Conservation (phyloP, 306 rosid species). For the Oemleria cerasiformis region DNA sequence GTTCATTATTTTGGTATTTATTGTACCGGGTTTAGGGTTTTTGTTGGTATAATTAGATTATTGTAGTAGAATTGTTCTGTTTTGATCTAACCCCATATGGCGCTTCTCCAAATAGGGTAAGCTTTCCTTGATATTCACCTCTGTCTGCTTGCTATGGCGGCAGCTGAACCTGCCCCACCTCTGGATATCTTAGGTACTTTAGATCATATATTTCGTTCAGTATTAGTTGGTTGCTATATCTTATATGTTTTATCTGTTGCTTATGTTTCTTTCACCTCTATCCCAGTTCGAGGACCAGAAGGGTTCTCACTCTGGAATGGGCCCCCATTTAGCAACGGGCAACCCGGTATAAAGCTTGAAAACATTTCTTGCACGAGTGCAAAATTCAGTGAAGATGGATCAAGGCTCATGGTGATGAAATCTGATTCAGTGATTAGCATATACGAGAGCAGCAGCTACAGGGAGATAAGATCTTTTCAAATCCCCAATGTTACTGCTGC, state of each 20-base stretch:
- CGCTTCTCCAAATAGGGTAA: background rate
- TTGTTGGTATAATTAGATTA: background rate
- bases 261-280: slow-evolving; percentile 9
- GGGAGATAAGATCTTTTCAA: slow-evolving; percentile 65
- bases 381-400: slow-evolving; percentile 75
- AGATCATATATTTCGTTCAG: background rate
- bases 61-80: background rate
- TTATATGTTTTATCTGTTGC: background rate
- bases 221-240: background rate
- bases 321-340: slow-evolving; percentile 58
- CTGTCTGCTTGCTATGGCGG: slow-evolving; percentile 49
- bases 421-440: slow-evolving; percentile 46
- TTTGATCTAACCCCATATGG: background rate
- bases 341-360: slow-evolving; percentile 62
- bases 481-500: slow-evolving; percentile 58
- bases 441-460: slow-evolving; percentile 46
- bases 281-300: slow-evolving; percentile 69
- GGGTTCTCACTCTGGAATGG: slow-evolving; percentile 81
- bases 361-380: slow-evolving; percentile 52
- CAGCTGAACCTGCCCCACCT: slow-evolving; percentile 40
- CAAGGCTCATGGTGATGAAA: slow-evolving; percentile 61
- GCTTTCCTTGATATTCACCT: background rate
- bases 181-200: slow-evolving; percentile 70
- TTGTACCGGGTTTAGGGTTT: background rate
- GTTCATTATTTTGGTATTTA: too few relatives aligned